Percentiles rank a stretch among this genome's conserved stretches.
These are phyloP conservation scores for Luvunga scandens DNA, from an alignment of 345 rosid genomes.

Conservation along the genomic window DNA sequence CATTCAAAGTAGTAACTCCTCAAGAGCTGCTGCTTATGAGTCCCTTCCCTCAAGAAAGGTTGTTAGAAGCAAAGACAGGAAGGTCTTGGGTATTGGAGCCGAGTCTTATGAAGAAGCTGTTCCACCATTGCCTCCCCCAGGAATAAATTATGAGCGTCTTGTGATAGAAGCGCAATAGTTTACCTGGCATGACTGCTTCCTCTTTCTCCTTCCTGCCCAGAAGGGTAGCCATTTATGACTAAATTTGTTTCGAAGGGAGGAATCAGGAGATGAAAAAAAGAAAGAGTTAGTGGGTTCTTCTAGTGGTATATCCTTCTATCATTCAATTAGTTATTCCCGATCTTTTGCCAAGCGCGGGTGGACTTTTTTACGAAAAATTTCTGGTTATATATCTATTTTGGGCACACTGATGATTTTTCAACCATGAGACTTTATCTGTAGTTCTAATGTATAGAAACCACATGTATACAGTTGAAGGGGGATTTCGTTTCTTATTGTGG, in stretches of 20 bases:
- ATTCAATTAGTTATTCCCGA: constrained; percentile 39
- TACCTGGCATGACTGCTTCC: constrained; percentile 20
- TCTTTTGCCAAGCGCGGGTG: constrained; percentile 41
- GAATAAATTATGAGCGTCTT: constrained; percentile 29
- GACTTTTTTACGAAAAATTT: constrained; percentile 9
- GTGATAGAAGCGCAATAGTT: constrained; percentile 21
- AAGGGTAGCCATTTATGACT: constrained; percentile 3
- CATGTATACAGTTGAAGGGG: neutral
- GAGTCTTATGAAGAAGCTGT: constrained; percentile 45
- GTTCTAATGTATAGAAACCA: constrained; percentile 3
- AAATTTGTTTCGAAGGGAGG: constrained; percentile 26
- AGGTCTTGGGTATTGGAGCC: constrained; percentile 38
- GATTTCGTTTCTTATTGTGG: neutral
- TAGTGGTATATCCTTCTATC: constrained; percentile 2
- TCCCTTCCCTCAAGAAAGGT: constrained; percentile 53
- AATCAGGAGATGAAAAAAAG: constrained; percentile 30
- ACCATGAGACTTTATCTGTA: neutral
- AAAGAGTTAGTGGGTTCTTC: constrained; percentile 19
- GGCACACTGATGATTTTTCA: neutral
- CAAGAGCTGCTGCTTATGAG: constrained; percentile 42
- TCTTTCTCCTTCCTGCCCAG: constrained; percentile 24
- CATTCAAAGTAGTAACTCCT: constrained; percentile 47
- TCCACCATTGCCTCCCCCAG: constrained; percentile 83
- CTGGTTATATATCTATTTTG: neutral
- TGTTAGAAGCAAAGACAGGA: constrained; percentile 50